Percentiles rank a stretch among this genome's conserved stretches.
Conservation (phyloP, 164 flowering plant genomes). For the Protea cynaroides region DNA sequence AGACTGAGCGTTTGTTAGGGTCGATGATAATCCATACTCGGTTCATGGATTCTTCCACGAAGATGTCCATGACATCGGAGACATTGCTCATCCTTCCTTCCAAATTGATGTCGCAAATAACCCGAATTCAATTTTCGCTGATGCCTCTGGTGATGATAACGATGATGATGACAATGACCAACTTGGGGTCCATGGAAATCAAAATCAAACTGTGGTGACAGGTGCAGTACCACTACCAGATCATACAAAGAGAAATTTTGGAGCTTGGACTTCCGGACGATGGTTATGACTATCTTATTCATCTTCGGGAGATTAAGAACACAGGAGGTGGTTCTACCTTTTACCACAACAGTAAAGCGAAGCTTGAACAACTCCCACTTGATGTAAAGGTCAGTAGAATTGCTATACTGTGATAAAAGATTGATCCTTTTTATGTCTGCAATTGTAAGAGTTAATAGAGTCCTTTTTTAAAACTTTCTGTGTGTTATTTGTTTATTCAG, state of each 20-base stretch:
- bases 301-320: conserved; percentile 77
- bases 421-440: background rate
- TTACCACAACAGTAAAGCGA: conserved; percentile 62
- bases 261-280: conserved; percentile 95
- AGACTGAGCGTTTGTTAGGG: conserved; percentile 78
- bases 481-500: conserved; percentile 23
- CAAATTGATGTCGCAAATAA: conserved; percentile 17
- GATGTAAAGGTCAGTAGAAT: conserved; percentile 71
- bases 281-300: conserved; percentile 80
- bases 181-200: background rate
- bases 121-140: conserved; percentile 54
- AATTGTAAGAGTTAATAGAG: background rate
- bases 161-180: too few relatives aligned
- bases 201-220: background rate
- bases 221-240: conserved; percentile 40
- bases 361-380: conserved; percentile 44
- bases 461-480: background rate
- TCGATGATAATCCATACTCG: conserved; percentile 58
- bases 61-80: conserved; percentile 1
- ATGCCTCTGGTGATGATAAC: conserved; percentile 52
- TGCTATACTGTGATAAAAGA: background rate
- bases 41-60: conserved; percentile 24
- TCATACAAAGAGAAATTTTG: conserved; percentile 60
- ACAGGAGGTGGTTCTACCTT: conserved; percentile 72
- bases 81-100: background rate